Base-by-base conservation (phyloP, 257 asterid genomes). In the Mitragyna speciosa region DNA sequence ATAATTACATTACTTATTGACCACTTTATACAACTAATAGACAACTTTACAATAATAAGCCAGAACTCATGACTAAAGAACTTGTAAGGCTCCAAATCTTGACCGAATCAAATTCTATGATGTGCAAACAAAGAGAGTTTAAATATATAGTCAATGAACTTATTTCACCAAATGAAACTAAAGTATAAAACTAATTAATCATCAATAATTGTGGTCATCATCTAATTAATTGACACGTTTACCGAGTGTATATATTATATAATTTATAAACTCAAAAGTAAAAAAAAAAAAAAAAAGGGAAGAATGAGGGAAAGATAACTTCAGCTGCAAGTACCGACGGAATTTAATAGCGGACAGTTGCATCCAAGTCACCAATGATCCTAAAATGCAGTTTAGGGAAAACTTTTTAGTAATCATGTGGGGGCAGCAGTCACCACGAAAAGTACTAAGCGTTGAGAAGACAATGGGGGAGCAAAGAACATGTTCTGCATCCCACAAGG, bases 401-500 rank as follows among this genome's bases (percentile, higher is more conserved):
- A 63, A 17, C 14, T 22, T 63, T 26, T 26, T 61, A n/a, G 33
- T 61, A 10, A 61, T 12, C 70, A 11, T 28, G 64, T 56, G 26
- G 64, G 64, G 26, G n/a, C n/a, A 19, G 33, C 70, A 73, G 24
- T 73, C 77, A 73, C 67, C 45, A 19, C 19, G 48, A 33, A 20
- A 67, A 33, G 48, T 39, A 17, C 5, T 68, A 36, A 36, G 19
- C 28, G 1, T 36, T 68, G 15, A 15, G 43, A 74, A 33, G 43
- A 28, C 39, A 30, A 54, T 74, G 69, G 78, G 65, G 66, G 69
- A 56, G 54, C 78, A 74, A 66, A 66, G 83, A 80, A 80, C 79
- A 80, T 73, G 79, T 80, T 80, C 83, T 74, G 79, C 76, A 51
- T 80, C 47, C 74, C 79, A 63, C 30, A 64, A 48, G 68, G 58